A percentile compares a stretch with the other conserved stretches of the same genome.
These are phyloP conservation scores for Mycena leptocephala DNA, from an alignment of 768 basidiomycete genomes.

Conservation along the genomic window DNA sequence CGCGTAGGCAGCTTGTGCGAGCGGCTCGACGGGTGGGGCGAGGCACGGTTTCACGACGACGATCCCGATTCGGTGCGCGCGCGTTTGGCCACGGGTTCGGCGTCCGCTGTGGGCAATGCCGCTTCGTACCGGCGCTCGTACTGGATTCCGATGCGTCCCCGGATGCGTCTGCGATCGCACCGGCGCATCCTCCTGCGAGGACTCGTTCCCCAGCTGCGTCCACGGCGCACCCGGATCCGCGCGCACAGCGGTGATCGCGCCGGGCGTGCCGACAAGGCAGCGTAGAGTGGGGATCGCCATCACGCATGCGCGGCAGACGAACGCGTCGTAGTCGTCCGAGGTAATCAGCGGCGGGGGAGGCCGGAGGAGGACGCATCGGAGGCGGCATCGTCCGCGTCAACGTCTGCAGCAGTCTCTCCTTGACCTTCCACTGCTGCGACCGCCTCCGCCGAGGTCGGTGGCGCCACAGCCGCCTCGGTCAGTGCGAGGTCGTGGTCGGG, in stretches of 20 bases:
- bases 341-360: constrained; percentile 80
- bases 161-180: constrained; percentile 46
- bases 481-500: constrained; percentile 10
- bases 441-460: not conserved
- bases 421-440: not conserved
- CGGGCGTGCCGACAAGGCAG: constrained; percentile 79
- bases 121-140: constrained; percentile 60
- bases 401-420: constrained; percentile 46
- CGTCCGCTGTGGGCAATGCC: constrained; percentile 50
- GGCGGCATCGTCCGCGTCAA: constrained; percentile 63
- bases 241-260: constrained; percentile 79
- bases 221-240: constrained; percentile 63
- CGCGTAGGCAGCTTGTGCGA: constrained; percentile 65
- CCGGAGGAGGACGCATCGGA: constrained; percentile 78
- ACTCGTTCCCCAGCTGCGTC: constrained; percentile 62
- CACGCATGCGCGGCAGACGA: constrained; percentile 85
- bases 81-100: constrained; percentile 58
- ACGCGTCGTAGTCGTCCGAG: constrained; percentile 80
- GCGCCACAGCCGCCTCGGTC: not conserved
- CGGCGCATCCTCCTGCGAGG: constrained; percentile 24
- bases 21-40: constrained; percentile 66
- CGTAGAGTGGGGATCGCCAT: constrained; percentile 65
- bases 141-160: constrained; percentile 44
- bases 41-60: constrained; percentile 59
- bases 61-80: constrained; percentile 17